A percentile compares a stretch with the other conserved stretches of the same genome.
These are phyloP conservation scores for Zizania palustris DNA, from an alignment of 202 grass and related monocot species.

Conservation along the genomic window DNA sequence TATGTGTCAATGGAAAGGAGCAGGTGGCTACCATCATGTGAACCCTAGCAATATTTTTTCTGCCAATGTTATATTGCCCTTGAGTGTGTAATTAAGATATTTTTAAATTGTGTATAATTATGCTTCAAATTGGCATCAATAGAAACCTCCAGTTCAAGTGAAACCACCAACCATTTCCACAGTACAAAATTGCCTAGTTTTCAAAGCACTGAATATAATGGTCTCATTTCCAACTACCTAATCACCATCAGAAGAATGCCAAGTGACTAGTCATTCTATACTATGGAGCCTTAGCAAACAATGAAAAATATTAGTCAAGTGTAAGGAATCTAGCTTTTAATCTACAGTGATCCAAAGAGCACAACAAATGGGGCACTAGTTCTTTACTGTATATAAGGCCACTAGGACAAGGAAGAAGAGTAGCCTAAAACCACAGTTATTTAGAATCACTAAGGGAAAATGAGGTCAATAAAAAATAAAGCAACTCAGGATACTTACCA, in stretches of 20 bases:
- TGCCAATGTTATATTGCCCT: too few relatives aligned
- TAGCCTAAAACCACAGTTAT: not conserved
- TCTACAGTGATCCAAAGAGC: not conserved
- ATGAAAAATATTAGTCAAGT: conserved; percentile 6
- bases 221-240: not conserved
- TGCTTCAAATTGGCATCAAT: too few relatives aligned
- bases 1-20: too few relatives aligned
- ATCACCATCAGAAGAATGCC: not conserved
- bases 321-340: conserved; percentile 1
- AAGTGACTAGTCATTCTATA: not conserved
- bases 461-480: conserved; percentile 1
- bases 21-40: too few relatives aligned
- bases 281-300: conserved; percentile 3
- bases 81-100: too few relatives aligned
- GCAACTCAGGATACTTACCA: conserved; percentile 57
- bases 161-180: too few relatives aligned
- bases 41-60: too few relatives aligned
- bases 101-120: too few relatives aligned
- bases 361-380: not conserved
- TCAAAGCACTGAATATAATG: not conserved
- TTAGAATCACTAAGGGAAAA: conserved; percentile 1
- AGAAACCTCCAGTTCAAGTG: too few relatives aligned
- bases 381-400: too few relatives aligned
- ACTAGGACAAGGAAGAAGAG: too few relatives aligned
- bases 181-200: not conserved